Conservation (phyloP, 306 rosid species). For the Castanospermum australe region DNA sequence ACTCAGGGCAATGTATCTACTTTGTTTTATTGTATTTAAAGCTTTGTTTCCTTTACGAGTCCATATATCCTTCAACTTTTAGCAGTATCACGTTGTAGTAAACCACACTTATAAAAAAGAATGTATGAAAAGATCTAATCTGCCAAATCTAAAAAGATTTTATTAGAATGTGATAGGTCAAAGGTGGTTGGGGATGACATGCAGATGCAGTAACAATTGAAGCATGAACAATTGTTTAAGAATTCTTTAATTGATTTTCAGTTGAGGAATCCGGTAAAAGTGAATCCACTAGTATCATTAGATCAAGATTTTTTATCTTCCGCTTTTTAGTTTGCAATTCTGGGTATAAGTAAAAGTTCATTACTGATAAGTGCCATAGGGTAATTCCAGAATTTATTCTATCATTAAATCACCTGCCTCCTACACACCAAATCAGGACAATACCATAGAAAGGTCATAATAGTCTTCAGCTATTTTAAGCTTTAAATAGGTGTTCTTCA, state of each 20-base stretch:
- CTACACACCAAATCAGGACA: neutral
- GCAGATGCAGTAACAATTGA: neutral
- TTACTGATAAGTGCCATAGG: neutral
- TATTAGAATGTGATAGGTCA: neutral
- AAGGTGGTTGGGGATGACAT: neutral
- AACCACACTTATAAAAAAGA: neutral
- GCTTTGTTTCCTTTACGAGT: neutral
- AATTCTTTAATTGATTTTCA: neutral
- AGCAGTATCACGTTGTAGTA: neutral
- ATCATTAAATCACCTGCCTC: slow-evolving; percentile 8
- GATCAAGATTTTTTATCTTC: neutral
- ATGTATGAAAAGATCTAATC: neutral
- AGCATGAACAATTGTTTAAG: neutral
- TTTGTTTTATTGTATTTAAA: neutral
- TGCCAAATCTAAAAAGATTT: neutral
- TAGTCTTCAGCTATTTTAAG: neutral
- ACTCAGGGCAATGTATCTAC: neutral
- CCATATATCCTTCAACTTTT: neutral
- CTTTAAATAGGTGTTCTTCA: neutral
- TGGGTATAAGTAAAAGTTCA: neutral
- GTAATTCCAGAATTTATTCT: neutral
- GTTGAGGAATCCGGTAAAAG: neutral
- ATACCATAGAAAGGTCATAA: neutral
- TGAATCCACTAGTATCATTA: neutral
- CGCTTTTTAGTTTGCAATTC: neutral